Evolutionary conservation across 106 monocot species (phyloP).

Genomic region (Hemerocallis citrina): DNA sequence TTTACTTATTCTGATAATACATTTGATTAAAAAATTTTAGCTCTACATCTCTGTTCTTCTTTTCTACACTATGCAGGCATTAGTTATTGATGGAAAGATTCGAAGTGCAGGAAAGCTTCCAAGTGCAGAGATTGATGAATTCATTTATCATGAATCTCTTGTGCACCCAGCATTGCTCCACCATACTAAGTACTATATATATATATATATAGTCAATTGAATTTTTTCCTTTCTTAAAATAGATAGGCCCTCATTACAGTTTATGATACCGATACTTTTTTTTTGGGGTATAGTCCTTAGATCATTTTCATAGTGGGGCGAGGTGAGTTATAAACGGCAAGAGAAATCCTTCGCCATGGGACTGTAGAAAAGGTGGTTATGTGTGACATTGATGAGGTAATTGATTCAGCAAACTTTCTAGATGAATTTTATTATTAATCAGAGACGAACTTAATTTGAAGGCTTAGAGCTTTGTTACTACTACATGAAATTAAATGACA

Average conservation of each 20-base stretch:
- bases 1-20: no score
- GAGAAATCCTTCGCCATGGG: conserved; percentile 38
- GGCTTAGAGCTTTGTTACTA: no score
- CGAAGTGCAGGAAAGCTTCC: conserved; percentile 45
- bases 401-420: no score
- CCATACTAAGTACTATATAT: conserved; percentile 32
- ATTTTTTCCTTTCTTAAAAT: background rate
- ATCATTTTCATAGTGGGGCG: conserved; percentile 39
- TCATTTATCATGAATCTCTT: conserved; percentile 46
- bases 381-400: conserved; percentile 51
- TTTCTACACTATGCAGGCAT: conserved; percentile 12
- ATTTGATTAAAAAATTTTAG: background rate
- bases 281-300: conserved; percentile 18
- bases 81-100: conserved; percentile 41
- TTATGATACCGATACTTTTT: background rate
- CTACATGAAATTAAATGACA: no score
- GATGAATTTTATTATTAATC: no score
- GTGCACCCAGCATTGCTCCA: conserved; percentile 42
- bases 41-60: background rate
- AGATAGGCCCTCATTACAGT: no score
- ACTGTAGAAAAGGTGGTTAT: conserved; percentile 32
- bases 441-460: no score
- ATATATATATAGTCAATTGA: no score
- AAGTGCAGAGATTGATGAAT: conserved; percentile 53
- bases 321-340: conserved; percentile 40